Conservation (phyloP, 2,329 filamentous ascomycete genomes). For the Beauveria caledonica region DNA sequence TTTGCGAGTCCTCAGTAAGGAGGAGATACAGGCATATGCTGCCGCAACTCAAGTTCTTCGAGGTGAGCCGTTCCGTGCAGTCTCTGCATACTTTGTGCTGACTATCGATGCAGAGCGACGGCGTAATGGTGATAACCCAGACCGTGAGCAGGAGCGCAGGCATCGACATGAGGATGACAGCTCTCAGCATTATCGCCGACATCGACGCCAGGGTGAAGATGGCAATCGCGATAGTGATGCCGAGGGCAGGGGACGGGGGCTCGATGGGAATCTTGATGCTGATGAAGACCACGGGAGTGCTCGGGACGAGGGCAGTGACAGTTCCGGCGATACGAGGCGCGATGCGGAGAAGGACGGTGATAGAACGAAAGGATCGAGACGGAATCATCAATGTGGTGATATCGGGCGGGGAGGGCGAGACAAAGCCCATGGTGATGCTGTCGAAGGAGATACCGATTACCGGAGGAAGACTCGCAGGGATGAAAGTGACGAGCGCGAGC, state of each 20-base stretch:
- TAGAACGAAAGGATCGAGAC: background rate
- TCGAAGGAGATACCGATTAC: constrained; percentile 16
- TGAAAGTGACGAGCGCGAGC: constrained; percentile 21
- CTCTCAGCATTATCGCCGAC: constrained; percentile 19
- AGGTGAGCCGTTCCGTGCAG: constrained; percentile 42
- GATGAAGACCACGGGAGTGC: background rate
- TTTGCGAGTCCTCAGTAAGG: constrained; percentile 73
- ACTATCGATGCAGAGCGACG: background rate
- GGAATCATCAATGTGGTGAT: background rate
- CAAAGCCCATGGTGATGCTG: background rate
- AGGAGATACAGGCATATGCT: constrained; percentile 85
- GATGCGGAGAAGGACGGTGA: background rate
- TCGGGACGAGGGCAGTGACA: background rate
- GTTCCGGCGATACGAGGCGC: background rate
- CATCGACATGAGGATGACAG: constrained; percentile 22
- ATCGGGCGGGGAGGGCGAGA: background rate
- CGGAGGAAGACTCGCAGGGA: constrained; percentile 16
- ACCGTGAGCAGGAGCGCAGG: background rate
- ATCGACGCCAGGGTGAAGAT: constrained; percentile 20
- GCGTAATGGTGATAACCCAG: background rate
- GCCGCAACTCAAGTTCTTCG: constrained; percentile 72
- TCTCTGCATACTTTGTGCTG: constrained; percentile 8
- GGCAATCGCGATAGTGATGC: constrained; percentile 20
- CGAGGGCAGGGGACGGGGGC: constrained; percentile 15
- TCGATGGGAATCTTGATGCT: background rate